Base-by-base conservation (phyloP, 2,329 filamentous ascomycete species). In the Paracorniculantispora psalliotae region DNA sequence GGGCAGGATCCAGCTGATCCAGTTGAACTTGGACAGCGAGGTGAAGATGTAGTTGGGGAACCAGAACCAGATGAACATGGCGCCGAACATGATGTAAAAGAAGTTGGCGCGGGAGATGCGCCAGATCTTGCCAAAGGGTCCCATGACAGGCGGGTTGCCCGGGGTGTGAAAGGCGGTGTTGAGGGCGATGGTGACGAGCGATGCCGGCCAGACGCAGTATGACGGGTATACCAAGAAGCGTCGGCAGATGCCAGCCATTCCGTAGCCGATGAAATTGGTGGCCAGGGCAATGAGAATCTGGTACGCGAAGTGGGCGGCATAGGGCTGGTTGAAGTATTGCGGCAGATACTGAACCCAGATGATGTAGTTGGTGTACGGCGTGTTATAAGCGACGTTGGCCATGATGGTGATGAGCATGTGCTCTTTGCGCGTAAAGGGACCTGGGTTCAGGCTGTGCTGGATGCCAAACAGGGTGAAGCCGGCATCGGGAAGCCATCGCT, bases 351-450 rank as follows among this genome's bases (percentile, higher is more conserved):
- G 79, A 8, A 74, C 74, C 72, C 75, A 77, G 59, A 79, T 74
- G 55, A 80, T 77, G 64, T 76, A 73, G 66, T 75, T 76, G 4
- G 77, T 80, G 66, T 80, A 80, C 1, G 78, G 77, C 8, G 71
- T 68, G 52, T 72, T 72, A 63, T 71, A 77, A 28, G 75, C 74
- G 7, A 78, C 78, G 67, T 84, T 83, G 49, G 83, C 80, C 77
- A 82, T 82, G 63, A 83, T 80, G 7, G 79, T 79, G 43, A 84
- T 80, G 21, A 85, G 68, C 74, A 82, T 81, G 64, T 85, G 82
- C 67, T 85, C 82, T 66, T 85, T 85, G 64, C 77, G 78, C 56
- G 78, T 81, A 66, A 84, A 85, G 0, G 75, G 75, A 0, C 81
- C 80, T 0, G 81, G 80, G 61, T 83, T 84, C 13, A 83, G 69